Evolutionary conservation across 1,284 basidiomycete species (phyloP).

Genomic region (Pulchroboletus neoregius): DNA sequence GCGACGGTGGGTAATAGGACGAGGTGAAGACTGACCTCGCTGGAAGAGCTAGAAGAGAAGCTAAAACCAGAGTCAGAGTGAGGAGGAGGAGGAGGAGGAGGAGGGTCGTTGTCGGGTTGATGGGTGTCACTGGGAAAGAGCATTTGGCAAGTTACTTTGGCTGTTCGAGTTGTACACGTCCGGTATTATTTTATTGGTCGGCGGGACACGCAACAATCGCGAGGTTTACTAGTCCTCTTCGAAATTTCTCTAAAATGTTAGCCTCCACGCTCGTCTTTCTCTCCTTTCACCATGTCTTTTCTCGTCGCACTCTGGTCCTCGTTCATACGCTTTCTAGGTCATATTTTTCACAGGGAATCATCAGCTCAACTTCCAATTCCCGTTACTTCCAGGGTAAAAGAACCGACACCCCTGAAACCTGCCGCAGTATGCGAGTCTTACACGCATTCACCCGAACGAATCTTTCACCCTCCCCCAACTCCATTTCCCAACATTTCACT

Average conservation of each 20-base stretch:
- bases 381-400: no score
- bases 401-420: neutral
- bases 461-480: no score
- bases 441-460: no score
- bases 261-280: neutral
- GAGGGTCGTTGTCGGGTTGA: conserved; percentile 4
- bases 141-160: no score
- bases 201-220: conserved; percentile 14
- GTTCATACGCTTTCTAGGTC: conserved; percentile 1
- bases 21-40: conserved; percentile 27
- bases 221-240: conserved; percentile 5
- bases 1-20: neutral
- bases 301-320: conserved; percentile 19
- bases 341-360: no score
- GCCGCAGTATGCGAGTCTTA: neutral
- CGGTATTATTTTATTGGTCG: no score
- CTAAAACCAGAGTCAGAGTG: conserved; percentile 33
- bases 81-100: conserved; percentile 3
- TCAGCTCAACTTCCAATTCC: no score
- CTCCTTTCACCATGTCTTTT: neutral
- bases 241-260: no score
- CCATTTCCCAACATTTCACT: no score
- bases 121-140: conserved; percentile 19
- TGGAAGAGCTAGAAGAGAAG: conserved; percentile 30
- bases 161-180: no score